These are phyloP conservation scores for Alnus rubra DNA, from an alignment of 306 rosid species.

Conservation along the genomic window DNA sequence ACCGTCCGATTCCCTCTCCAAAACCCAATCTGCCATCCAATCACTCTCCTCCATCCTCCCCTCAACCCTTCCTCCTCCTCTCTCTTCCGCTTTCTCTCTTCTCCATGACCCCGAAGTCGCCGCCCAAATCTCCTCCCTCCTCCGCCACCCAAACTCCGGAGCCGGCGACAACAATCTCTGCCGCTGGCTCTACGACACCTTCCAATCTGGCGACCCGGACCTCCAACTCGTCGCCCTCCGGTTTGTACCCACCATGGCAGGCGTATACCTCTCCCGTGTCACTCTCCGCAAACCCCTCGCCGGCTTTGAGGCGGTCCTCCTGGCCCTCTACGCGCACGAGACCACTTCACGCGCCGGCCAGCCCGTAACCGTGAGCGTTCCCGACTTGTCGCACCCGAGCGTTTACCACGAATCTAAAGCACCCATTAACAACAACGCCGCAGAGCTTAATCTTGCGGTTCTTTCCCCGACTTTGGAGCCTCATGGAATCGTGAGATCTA, in stretches of 20 bases:
- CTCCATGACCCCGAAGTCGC: conserved; percentile 42
- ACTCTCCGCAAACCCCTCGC: conserved; percentile 54
- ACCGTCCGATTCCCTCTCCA: conserved; percentile 6
- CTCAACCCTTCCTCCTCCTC: conserved; percentile 22
- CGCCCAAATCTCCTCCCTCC: conserved; percentile 57
- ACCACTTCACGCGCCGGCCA: conserved; percentile 59
- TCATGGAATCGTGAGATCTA: conserved; percentile 62
- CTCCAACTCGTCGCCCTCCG: conserved; percentile 74
- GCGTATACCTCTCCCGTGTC: conserved; percentile 66
- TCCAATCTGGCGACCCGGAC: conserved; percentile 54
- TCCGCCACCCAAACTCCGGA: conserved; percentile 66
- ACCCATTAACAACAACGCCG: conserved; percentile 33
- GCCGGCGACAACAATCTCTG: conserved; percentile 72
- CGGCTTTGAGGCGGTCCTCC: conserved; percentile 75
- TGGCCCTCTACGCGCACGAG: conserved; percentile 72
- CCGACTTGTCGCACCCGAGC: conserved; percentile 56
- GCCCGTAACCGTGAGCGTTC: conserved; percentile 52
- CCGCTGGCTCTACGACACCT: conserved; percentile 87
- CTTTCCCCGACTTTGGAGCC: conserved; percentile 63
- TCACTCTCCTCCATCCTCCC: conserved; percentile 63
- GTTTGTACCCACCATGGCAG: conserved; percentile 61
- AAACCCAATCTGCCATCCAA: conserved; percentile 37
- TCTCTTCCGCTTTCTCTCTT: conserved; percentile 40
- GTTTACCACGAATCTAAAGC: conserved; percentile 59
- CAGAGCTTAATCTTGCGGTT: conserved; percentile 37